These are phyloP conservation scores for Auriscalpium vulgare DNA, from an alignment of 768 basidiomycete species.

Conservation along the genomic window DNA sequence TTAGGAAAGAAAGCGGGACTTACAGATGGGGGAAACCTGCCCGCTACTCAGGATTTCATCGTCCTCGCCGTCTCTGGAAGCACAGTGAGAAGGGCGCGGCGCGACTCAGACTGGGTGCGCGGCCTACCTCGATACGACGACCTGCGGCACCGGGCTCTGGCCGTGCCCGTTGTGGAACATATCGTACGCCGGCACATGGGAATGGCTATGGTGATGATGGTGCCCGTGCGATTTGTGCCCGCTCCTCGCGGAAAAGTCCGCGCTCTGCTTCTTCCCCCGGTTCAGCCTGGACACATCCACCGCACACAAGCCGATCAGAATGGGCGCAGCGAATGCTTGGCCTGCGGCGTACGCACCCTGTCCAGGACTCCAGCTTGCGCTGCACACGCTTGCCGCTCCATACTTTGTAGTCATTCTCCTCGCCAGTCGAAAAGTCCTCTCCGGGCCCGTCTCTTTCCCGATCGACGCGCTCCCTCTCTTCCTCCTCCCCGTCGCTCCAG, in stretches of 20 bases:
- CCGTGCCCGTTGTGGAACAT: not conserved
- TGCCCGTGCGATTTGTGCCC: conserved; percentile 8
- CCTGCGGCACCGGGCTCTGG: conserved; percentile 24
- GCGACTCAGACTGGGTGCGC: not conserved
- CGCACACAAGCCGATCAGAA: not conserved
- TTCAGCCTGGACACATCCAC: conserved; percentile 11
- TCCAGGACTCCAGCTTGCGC: conserved; percentile 41
- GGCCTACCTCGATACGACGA: conserved; percentile 33
- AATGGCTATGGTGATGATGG: conserved; percentile 14
- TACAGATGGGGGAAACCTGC: conserved; percentile 66
- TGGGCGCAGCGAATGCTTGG: not conserved
- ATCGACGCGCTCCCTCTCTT: conserved; percentile 22
- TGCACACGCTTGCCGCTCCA: conserved; percentile 31
- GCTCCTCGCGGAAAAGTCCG: conserved; percentile 20
- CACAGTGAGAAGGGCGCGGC: not conserved
- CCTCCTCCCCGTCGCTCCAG: conserved; percentile 24
- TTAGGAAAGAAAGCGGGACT: not conserved
- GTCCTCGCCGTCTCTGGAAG: conserved; percentile 34
- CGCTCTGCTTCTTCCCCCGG: conserved; percentile 27
- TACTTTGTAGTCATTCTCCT: conserved; percentile 24
- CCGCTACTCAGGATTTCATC: conserved; percentile 74
- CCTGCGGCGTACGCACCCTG: conserved; percentile 28
- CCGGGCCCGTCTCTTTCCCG: conserved; percentile 21
- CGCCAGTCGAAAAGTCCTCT: conserved; percentile 17
- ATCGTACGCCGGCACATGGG: conserved; percentile 14